A percentile compares a stretch with the other conserved stretches of the same genome.
Evolutionary conservation across 371 early-diverging fungal genomes (phyloP).

Genomic region (Mucor mucedo): DNA sequence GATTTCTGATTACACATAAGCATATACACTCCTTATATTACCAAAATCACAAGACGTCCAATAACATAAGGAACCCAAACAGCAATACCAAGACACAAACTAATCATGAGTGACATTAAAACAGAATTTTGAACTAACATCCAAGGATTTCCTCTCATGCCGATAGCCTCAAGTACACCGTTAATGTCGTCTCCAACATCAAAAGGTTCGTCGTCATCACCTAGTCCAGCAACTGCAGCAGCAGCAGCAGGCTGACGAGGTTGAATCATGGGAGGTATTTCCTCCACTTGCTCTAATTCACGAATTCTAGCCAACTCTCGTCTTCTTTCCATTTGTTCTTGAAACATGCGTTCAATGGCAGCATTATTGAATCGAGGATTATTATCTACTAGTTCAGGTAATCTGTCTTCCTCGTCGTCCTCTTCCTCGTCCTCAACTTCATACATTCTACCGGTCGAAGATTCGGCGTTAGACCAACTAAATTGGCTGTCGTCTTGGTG

Average conservation of each 20-base stretch:
- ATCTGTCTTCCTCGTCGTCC: conserved; percentile 1
- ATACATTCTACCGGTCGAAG: neutral
- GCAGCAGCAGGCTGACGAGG: neutral
- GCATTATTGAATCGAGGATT: neutral
- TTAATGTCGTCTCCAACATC: conserved; percentile 69
- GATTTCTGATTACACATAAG: neutral
- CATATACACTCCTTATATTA: conserved; percentile 8
- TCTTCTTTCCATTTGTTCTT: conserved; percentile 7
- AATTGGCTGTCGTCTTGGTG: neutral
- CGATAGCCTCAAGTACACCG: conserved; percentile 83
- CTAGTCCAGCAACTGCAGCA: conserved; percentile 21
- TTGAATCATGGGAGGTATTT: neutral
- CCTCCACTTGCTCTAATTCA: neutral
- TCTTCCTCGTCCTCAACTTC: neutral
- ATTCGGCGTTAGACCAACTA: too few species aligned
- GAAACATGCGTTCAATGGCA: conserved; percentile 2
- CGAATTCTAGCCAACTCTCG: neutral
- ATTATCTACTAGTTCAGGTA: conserved; percentile 18
- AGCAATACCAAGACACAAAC: conserved; percentile 68
- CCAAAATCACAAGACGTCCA: conserved; percentile 59
- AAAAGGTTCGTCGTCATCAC: conserved; percentile 33
- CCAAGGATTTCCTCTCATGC: conserved; percentile 82
- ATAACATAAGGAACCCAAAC: conserved; percentile 76
- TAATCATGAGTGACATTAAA: conserved; percentile 73
- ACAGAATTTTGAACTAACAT: conserved; percentile 76